Conservation (phyloP, 2,329 filamentous ascomycete genomes). For the Lasiodiplodia hormozganensis region DNA sequence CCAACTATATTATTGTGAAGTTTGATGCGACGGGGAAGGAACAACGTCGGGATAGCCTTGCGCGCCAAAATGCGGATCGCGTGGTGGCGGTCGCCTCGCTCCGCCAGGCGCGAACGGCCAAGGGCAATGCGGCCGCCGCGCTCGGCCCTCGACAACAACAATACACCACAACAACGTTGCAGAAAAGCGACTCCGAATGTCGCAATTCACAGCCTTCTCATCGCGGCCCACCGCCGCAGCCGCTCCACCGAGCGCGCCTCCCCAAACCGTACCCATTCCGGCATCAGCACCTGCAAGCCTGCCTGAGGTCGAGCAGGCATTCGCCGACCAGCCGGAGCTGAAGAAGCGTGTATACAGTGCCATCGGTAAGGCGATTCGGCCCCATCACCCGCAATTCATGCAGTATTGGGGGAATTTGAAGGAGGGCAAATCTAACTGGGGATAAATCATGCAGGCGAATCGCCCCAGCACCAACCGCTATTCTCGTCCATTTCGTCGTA, state of each 20-base stretch:
- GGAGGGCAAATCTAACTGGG: neutral
- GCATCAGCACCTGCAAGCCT: slow-evolving; percentile 3
- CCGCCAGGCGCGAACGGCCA: slow-evolving; percentile 19
- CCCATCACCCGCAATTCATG: neutral
- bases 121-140: slow-evolving; percentile 7
- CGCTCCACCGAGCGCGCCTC: neutral
- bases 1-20: too few relatives aligned
- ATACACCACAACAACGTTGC: neutral
- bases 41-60: slow-evolving; percentile 24
- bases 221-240: slow-evolving; percentile 24
- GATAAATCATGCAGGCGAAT: slow-evolving; percentile 6
- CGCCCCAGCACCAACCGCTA: slow-evolving; percentile 25
- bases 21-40: neutral
- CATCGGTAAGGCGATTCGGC: slow-evolving; percentile 38
- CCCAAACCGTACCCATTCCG: neutral
- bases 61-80: slow-evolving; percentile 26
- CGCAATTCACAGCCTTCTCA: slow-evolving; percentile 23
- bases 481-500: slow-evolving; percentile 31
- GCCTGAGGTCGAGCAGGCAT: slow-evolving; percentile 35
- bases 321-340: slow-evolving; percentile 43
- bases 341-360: slow-evolving; percentile 47
- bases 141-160: slow-evolving; percentile 13
- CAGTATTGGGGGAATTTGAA: neutral
- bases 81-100: slow-evolving; percentile 20
- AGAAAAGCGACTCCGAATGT: slow-evolving; percentile 13